Base-by-base conservation (phyloP, 768 basidiomycete species). In the Cystobasidium tubakii region DNA sequence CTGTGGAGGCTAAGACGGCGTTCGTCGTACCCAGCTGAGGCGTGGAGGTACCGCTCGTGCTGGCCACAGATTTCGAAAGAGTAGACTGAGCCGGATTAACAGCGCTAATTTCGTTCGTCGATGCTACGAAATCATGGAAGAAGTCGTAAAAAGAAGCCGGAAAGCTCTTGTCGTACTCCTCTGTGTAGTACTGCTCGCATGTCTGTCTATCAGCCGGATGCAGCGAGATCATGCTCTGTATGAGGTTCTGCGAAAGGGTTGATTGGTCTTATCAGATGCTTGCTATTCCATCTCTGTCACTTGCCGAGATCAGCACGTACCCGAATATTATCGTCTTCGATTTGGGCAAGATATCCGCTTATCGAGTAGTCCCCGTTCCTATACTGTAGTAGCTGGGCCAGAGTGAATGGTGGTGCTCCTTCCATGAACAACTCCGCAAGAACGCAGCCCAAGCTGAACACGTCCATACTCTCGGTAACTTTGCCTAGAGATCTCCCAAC, bases 391-490 rank as follows among this genome's bases (percentile, higher is more conserved):
- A 99, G 83, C 79, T 97, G 94, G 80, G 91, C 92, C 62, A 99
- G 85, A 0, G 90, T 92, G 83, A 98, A 98, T 66, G 96, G 84
- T 1, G 90, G 90, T 0, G 90, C 88, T 1, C 96, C 96, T 79
- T 99, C 96, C 74, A 93, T 84, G 83, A 96, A 98, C 75, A 99
- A 84, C 81, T 99, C 96, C 0, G 93, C 92, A 42, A 98, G 86
- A 17, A 97, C 93, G 80, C 95, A 97, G 27, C 96, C 96, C 0
- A 86, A 86, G 76, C 92, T 92, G 79, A 98, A 99, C 64, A 93
- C 90, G 80, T 99, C 96, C 96, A 99, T 99, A 1, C 90, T 86
- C 82, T 99, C 92, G 0, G 92, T 94, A 29, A 97, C 88, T 77
- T 85, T 88, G 0, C 88, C 88, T 74, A 96, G 90, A 54, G 89